Evolutionary conservation across 1,284 basidiomycete genomes (phyloP).

Genomic region (Amylostereum chailletii): DNA sequence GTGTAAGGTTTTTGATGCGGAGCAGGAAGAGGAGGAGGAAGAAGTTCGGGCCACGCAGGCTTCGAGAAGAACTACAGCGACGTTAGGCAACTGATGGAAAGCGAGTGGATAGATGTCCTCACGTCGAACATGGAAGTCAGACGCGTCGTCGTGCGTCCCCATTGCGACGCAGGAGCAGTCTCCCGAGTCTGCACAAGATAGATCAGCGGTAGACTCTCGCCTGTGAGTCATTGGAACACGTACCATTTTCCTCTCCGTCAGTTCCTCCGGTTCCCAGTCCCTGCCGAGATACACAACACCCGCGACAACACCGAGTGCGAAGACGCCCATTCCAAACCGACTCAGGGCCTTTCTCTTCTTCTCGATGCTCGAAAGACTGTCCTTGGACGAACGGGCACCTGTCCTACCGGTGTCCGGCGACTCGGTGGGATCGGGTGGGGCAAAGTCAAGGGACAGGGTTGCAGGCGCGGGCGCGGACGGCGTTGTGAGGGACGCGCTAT

Average conservation of each 20-base stretch:
- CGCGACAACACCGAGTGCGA: slow-evolving; percentile 44
- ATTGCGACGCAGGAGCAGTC: slow-evolving; percentile 48
- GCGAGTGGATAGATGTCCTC: slow-evolving; percentile 17
- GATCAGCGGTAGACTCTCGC: too few relatives aligned
- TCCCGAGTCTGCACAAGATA: slow-evolving; percentile 35
- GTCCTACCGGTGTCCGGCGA: slow-evolving; percentile 26
- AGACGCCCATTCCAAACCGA: slow-evolving; percentile 33
- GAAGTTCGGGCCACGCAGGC: slow-evolving; percentile 85
- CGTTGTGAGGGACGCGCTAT: too few relatives aligned
- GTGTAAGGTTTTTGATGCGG: slow-evolving; percentile 90
- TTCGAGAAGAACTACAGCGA: slow-evolving; percentile 74
- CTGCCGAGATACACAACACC: slow-evolving; percentile 23
- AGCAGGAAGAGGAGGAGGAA: slow-evolving; percentile 82
- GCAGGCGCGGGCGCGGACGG: background rate
- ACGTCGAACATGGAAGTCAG: slow-evolving; percentile 60
- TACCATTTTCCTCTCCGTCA: slow-evolving; percentile 33
- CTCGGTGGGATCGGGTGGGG: background rate
- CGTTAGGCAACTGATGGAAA: slow-evolving; percentile 3
- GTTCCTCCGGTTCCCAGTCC: slow-evolving; percentile 26
- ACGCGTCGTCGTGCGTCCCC: slow-evolving; percentile 51
- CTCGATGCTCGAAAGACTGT: slow-evolving; percentile 67
- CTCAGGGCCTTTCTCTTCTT: slow-evolving; percentile 48
- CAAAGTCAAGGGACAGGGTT: background rate
- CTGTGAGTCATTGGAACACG: slow-evolving; percentile 13
- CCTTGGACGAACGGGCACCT: slow-evolving; percentile 66